Base-by-base conservation (phyloP, 2,329 filamentous ascomycete genomes). In the Pestalotiopsis sp. region DNA sequence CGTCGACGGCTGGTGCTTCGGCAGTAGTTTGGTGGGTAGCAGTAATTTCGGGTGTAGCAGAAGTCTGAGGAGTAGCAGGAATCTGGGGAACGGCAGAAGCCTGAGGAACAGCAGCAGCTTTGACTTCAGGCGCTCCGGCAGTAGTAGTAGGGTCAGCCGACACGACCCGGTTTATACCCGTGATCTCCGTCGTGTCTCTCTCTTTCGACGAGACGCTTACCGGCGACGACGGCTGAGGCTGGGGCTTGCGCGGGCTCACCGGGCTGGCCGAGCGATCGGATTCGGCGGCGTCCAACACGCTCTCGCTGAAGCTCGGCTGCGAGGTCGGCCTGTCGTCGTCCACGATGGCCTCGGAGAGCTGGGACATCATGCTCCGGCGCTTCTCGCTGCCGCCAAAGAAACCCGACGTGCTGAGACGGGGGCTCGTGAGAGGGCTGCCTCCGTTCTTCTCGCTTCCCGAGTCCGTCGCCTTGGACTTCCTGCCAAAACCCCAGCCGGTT, bases 231-330 rank as follows among this genome's bases (percentile, higher is more conserved):
- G 69, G 59, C 20, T 60, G 58, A 14, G 11, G 57, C 58, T 68
- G 59, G 2, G 64, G 25, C 45, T 74, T 77, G 39, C 70, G 70
- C 31, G 66, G 76, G 67, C 72, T 79, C 31, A 41, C 69, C 23
- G 71, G 73, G 13, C 71, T 74, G 23, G 72, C 79, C 66, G 72
- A 69, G 9, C 68, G 71, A 4, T 70, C 74, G 14, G 76, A 76
- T 14, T 67, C 71, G 3, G 76, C 80, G 1, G 75, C 78, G 6
- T 84, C 84, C 25, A 85, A 78, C 38, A 85, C 77, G 67, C 82
- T 84, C 72, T 85, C 83, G 62, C 79, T 80, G 66, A 84, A 84
- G 70, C 82, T 84, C 57, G 77, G 79, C 68, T 82, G 81, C 45
- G 80, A 83, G 20, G 72, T 70, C 14, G 81, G 81, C 60, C 81